Conservation (phyloP, 2,329 filamentous ascomycete species). For the Diaporthe sp. region DNA sequence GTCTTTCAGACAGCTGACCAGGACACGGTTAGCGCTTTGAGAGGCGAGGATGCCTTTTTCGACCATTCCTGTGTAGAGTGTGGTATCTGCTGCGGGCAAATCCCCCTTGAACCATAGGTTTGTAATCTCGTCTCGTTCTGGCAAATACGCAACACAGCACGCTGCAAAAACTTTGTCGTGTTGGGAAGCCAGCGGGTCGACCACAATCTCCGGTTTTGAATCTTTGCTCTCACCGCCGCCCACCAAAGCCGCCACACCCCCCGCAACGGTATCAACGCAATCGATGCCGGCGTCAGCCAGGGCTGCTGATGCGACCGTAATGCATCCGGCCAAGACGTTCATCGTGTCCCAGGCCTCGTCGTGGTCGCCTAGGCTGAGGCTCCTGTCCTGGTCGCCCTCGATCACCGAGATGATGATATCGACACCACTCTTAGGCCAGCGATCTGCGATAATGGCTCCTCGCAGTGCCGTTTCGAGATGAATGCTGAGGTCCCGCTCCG, state of each 20-base stretch:
- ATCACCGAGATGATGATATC: slow-evolving; percentile 94
- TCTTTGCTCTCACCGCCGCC: slow-evolving; percentile 51
- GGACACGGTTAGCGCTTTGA: slow-evolving; percentile 57
- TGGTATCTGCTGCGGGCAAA: slow-evolving; percentile 59
- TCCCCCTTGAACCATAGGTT: slow-evolving; percentile 93
- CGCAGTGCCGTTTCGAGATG: slow-evolving; percentile 92
- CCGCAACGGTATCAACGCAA: slow-evolving; percentile 90
- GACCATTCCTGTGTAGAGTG: slow-evolving; percentile 57
- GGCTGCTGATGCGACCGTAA: slow-evolving; percentile 93
- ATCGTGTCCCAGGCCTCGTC: slow-evolving; percentile 87
- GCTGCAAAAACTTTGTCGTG: slow-evolving; percentile 83
- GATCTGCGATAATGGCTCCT: slow-evolving; percentile 90
- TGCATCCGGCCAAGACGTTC: slow-evolving; percentile 91
- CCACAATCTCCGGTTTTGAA: slow-evolving; percentile 64
- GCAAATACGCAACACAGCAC: slow-evolving; percentile 92
- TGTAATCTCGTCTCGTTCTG: slow-evolving; percentile 89
- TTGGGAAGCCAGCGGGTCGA: slow-evolving; percentile 88
- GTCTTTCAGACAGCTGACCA: slow-evolving; percentile 56
- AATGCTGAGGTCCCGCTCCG: slow-evolving; percentile 89
- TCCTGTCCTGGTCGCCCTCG: slow-evolving; percentile 89
- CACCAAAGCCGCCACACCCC: slow-evolving; percentile 88
- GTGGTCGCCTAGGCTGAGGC: slow-evolving; percentile 59
- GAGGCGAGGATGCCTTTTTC: slow-evolving; percentile 58
- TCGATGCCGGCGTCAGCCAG: slow-evolving; percentile 96
- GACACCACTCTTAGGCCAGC: slow-evolving; percentile 99